These are phyloP conservation scores for Narthecium ossifragum DNA, from an alignment of 106 monocot species.

Conservation along the genomic window DNA sequence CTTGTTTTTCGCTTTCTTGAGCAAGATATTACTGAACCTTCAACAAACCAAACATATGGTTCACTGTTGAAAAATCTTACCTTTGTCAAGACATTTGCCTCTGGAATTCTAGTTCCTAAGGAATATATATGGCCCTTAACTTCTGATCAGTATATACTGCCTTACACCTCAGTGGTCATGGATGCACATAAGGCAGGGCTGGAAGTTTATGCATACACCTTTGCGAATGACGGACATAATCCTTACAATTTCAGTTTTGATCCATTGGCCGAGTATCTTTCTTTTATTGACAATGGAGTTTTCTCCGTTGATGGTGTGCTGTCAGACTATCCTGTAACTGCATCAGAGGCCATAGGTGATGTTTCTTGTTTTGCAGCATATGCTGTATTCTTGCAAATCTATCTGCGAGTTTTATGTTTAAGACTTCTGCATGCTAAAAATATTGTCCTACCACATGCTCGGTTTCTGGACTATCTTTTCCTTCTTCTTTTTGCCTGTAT, in stretches of 20 bases:
- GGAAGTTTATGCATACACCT: conserved; percentile 72
- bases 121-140: conserved; percentile 77
- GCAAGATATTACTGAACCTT: conserved; percentile 41
- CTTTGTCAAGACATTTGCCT: conserved; percentile 72
- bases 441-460: no score
- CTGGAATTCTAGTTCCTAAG: conserved; percentile 86
- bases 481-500: no score
- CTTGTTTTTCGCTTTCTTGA: conserved; percentile 69
- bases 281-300: conserved; percentile 50
- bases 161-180: conserved; percentile 47
- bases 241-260: conserved; percentile 87
- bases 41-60: conserved; percentile 65
- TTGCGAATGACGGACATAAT: conserved; percentile 65
- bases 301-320: conserved; percentile 94
- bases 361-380: neutral
- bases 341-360: conserved; percentile 77
- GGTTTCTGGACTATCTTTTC: no score
- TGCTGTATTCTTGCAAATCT: neutral
- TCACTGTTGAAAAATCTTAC: conserved; percentile 69
- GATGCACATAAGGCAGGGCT: conserved; percentile 77
- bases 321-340: conserved; percentile 70
- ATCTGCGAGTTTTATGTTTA: no score
- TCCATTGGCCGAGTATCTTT: conserved; percentile 60
- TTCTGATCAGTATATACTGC: conserved; percentile 42
- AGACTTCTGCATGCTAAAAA: no score